Base-by-base conservation (phyloP, 2,329 filamentous ascomycete genomes). In the Emmonsiellopsis sp. region DNA sequence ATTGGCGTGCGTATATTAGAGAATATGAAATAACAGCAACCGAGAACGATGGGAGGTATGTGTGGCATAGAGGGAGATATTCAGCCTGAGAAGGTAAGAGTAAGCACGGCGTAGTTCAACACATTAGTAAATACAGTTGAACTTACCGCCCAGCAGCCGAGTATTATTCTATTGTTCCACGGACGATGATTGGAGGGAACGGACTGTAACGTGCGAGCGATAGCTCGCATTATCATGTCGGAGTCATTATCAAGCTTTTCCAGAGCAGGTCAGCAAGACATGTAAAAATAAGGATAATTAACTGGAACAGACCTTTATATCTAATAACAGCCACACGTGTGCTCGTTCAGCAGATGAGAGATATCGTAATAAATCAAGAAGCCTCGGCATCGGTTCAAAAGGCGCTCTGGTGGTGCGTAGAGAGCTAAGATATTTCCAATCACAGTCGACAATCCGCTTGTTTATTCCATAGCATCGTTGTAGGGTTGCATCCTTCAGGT, bases 391-490 rank as follows among this genome's bases (percentile, higher is more conserved):
- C 1, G 77, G 75, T 65, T 87, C 79, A 53, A 82, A 79, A 7
- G 89, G 89, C 57, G 80, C 78, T 54, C 79, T 76, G 5, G 85
- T 56, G 0, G 89, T 94, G 41, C 79, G 76, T 40, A 94, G 71
- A 2, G 79, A 80, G 60, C 80, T 79, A 47, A 96, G 71, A 61
- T 89, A 85, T 4, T 76, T 75, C 85, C 88, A 95, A 55, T 86
- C 81, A 66, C 83, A 88, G 63, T 95, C 87, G 48, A 80, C 77
- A 55, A 96, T 79, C 62, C 81, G 84, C 35, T 84, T 78, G 34
- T 85, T 75, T n/a, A 82, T 72, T 10, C 90, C 90, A 66, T 87
- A 96, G 69, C 89, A 95, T 46, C 92, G 81, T 68, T 87, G 84
- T 35, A 96, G 75, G 2, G 81, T 84, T 5, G 80, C 74, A 66